Conservation (phyloP, 768 basidiomycete genomes). For the Pleurotus citrinopileatus region DNA sequence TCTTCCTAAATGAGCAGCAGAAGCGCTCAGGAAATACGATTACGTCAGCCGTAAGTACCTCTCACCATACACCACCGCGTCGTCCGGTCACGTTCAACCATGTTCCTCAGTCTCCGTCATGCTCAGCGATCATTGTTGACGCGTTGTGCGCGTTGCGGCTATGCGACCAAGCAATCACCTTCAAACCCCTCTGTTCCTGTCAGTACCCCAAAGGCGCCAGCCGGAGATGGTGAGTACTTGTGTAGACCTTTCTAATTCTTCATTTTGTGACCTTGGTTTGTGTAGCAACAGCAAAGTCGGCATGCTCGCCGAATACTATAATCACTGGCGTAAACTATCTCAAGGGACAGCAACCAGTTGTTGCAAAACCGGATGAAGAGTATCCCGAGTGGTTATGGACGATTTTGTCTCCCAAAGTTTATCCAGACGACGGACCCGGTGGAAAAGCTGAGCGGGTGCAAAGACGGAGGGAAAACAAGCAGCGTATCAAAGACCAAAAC, state of each 20-base stretch:
- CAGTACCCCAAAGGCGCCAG: background rate
- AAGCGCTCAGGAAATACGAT: background rate
- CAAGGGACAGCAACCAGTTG: conserved; percentile 75
- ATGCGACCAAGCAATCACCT: background rate
- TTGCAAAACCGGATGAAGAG: conserved; percentile 76
- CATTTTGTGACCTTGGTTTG: background rate
- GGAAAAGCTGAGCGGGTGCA: conserved; percentile 59
- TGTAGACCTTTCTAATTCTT: background rate
- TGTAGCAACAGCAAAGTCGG: conserved; percentile 41
- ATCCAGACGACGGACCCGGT: conserved; percentile 71
- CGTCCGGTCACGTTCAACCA: background rate
- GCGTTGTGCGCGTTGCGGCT: background rate
- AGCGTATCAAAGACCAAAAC: conserved; percentile 77
- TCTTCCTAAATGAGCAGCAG: no score
- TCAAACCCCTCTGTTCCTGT: background rate
- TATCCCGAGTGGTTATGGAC: conserved; percentile 93
- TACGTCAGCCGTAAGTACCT: background rate
- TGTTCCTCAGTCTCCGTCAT: conserved; percentile 4
- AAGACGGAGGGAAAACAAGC: conserved; percentile 59
- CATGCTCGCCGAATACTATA: conserved; percentile 70
- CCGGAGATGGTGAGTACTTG: background rate
- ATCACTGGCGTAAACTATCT: conserved; percentile 81
- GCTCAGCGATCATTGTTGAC: conserved; percentile 1
- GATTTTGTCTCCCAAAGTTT: conserved; percentile 55
- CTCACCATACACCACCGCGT: background rate